Conservation (phyloP, 2,329 filamentous ascomycete genomes). For the Epichloe uncinata region DNA sequence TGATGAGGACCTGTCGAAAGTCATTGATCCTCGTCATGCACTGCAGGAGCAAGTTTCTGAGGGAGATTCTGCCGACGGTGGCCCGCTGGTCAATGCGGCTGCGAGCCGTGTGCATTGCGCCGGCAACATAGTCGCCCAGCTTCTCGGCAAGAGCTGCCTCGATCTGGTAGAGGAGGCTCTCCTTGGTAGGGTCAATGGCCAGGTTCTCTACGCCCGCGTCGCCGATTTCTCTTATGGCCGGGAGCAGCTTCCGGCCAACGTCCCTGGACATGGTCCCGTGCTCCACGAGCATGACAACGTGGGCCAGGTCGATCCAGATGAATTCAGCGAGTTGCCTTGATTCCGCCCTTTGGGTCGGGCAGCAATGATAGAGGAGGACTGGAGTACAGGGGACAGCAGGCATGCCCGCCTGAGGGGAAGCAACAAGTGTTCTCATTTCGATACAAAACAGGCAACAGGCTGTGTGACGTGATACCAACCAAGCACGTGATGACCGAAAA, state of each 20-base stretch:
- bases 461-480: background rate
- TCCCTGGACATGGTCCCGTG: conserved; percentile 1
- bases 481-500: background rate
- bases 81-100: conserved; percentile 8
- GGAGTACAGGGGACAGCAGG: background rate
- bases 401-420: background rate
- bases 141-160: background rate
- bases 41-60: conserved; percentile 3
- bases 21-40: conserved; percentile 1
- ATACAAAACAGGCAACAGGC: too few species aligned
- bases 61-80: conserved; percentile 7
- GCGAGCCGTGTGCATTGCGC: conserved; percentile 7
- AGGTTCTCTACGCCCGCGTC: background rate
- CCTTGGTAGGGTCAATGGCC: background rate
- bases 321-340: conserved; percentile 7
- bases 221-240: background rate
- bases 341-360: conserved; percentile 7
- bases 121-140: conserved; percentile 7
- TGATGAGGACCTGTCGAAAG: conserved; percentile 2
- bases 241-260: background rate
- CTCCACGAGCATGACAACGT: conserved; percentile 8
- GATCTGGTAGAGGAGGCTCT: background rate
- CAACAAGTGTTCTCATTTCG: background rate
- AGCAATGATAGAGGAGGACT: conserved; percentile 4
- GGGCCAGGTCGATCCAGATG: conserved; percentile 8